Evolutionary conservation across 768 basidiomycete species (phyloP).

Genomic region (Punctularia strigosozonata): DNA sequence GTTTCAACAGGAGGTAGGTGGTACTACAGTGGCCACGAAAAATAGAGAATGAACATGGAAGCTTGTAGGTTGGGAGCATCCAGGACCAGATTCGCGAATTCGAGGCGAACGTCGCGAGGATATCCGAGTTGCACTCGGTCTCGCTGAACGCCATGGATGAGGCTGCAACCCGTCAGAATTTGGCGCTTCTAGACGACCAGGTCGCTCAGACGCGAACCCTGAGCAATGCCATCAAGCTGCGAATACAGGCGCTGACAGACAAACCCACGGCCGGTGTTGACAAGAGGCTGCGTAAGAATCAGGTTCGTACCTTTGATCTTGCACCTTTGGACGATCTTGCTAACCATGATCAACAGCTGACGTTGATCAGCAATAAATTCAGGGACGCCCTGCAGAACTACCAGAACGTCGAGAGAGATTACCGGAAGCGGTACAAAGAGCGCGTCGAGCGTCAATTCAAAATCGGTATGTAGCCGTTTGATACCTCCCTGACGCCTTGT

Average conservation of each 20-base stretch:
- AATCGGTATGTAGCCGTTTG: conserved; percentile 42
- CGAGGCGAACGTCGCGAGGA: conserved; percentile 55
- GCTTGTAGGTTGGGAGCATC: conserved; percentile 53
- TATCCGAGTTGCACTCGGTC: conserved; percentile 64
- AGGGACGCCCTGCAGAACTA: conserved; percentile 80
- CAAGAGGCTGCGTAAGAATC: conserved; percentile 66
- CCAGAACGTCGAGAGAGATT: conserved; percentile 72
- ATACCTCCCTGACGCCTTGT: conserved; percentile 1
- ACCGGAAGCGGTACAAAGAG: conserved; percentile 68
- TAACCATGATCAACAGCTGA: conserved; percentile 28
- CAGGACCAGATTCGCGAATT: conserved; percentile 61
- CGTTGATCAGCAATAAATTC: conserved; percentile 63
- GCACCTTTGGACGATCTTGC: conserved; percentile 5
- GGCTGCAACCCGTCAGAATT: conserved; percentile 44
- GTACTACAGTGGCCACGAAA: neutral
- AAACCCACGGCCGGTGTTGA: conserved; percentile 57
- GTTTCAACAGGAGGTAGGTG: conserved; percentile 21
- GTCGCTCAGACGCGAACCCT: conserved; percentile 62
- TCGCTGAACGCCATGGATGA: conserved; percentile 73
- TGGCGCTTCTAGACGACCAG: conserved; percentile 53
- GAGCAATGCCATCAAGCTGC: conserved; percentile 55
- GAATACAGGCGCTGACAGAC: conserved; percentile 61
- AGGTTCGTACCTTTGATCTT: conserved; percentile 27
- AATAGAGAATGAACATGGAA: neutral
- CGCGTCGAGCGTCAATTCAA: conserved; percentile 79